Conservation (phyloP, 805 yeast genomes). For the Candida sakaeoensis region DNA sequence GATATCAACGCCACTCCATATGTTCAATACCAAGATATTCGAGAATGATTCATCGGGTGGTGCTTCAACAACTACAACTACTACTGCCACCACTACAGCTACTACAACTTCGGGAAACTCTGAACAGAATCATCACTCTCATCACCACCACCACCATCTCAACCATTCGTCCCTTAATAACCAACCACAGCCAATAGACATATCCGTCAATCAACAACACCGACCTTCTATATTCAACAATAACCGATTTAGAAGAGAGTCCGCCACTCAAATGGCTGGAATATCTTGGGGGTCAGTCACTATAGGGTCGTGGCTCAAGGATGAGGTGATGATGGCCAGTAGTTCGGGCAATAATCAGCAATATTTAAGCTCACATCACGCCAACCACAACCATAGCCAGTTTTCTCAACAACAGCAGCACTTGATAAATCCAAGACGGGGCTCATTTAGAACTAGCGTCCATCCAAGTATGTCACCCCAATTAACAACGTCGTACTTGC, state of each 20-base stretch:
- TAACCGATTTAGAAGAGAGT: slow-evolving; percentile 69
- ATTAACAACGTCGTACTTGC: slow-evolving; percentile 72
- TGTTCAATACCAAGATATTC: slow-evolving; percentile 43
- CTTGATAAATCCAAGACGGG: slow-evolving; percentile 33
- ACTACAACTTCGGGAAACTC: slow-evolving; percentile 7
- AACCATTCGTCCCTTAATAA: too few relatives aligned
- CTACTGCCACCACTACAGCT: slow-evolving; percentile 19
- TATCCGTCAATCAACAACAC: slow-evolving; percentile 23
- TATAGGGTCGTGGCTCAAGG: slow-evolving; percentile 93
- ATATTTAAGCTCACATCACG: slow-evolving; percentile 10
- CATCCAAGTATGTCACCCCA: slow-evolving; percentile 55
- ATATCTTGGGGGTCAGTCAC: slow-evolving; percentile 95
- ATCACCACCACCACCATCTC: background rate
- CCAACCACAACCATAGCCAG: slow-evolving; percentile 5
- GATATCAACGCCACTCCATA: slow-evolving; percentile 12
- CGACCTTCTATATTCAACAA: slow-evolving; percentile 37
- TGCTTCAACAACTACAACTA: slow-evolving; percentile 25
- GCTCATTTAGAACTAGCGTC: slow-evolving; percentile 26
- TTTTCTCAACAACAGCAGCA: slow-evolving; percentile 10
- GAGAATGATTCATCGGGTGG: slow-evolving; percentile 21
- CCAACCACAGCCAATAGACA: slow-evolving; percentile 42
- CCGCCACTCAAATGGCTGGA: slow-evolving; percentile 78
- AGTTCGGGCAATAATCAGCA: slow-evolving; percentile 13
- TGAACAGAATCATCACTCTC: background rate
- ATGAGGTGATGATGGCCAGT: slow-evolving; percentile 67